Evolutionary conservation across 2,329 filamentous ascomycete genomes (phyloP).

Genomic region (Epichloe glyceriae): DNA sequence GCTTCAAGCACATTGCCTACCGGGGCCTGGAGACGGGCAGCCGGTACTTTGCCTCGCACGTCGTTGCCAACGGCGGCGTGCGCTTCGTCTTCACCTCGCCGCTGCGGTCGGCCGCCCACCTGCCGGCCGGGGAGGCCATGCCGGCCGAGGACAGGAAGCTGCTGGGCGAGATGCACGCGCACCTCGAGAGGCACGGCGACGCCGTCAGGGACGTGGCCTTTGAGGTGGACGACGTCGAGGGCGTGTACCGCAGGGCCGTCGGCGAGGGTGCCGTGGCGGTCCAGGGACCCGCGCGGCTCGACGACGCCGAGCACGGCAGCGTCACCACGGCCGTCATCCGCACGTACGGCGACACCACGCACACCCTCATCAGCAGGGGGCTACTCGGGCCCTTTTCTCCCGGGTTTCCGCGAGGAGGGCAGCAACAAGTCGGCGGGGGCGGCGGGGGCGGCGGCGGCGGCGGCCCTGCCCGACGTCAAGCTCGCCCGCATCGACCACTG

Average conservation of each 20-base stretch:
- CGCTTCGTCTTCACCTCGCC: slow-evolving; percentile 79
- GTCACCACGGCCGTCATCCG: slow-evolving; percentile 68
- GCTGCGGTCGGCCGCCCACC: slow-evolving; percentile 46
- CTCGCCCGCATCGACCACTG: slow-evolving; percentile 84
- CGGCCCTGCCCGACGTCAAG: slow-evolving; percentile 46
- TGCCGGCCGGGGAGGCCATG: slow-evolving; percentile 47
- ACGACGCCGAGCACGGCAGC: slow-evolving; percentile 41
- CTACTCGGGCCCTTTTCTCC: slow-evolving; percentile 70
- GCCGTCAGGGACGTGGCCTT: slow-evolving; percentile 93
- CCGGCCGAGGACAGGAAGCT: slow-evolving; percentile 49
- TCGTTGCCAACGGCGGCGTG: slow-evolving; percentile 63
- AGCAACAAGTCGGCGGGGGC: slow-evolving; percentile 11
- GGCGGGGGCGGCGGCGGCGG: slow-evolving; percentile 17
- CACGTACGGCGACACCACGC: slow-evolving; percentile 91
- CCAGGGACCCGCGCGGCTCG: slow-evolving; percentile 37
- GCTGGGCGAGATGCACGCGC: slow-evolving; percentile 63
- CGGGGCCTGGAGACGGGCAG: slow-evolving; percentile 79
- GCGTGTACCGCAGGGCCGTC: slow-evolving; percentile 65
- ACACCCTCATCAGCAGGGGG: slow-evolving; percentile 70
- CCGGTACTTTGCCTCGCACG: slow-evolving; percentile 69
- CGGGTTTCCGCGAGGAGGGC: slow-evolving; percentile 53
- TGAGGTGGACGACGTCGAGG: slow-evolving; percentile 79
- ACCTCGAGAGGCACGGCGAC: slow-evolving; percentile 80
- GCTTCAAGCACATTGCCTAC: slow-evolving; percentile 73
- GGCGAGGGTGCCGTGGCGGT: slow-evolving; percentile 49